phyloP scores from a whole-genome alignment of 179 eudicot genomes.

The Beta lomatogona region DNA sequence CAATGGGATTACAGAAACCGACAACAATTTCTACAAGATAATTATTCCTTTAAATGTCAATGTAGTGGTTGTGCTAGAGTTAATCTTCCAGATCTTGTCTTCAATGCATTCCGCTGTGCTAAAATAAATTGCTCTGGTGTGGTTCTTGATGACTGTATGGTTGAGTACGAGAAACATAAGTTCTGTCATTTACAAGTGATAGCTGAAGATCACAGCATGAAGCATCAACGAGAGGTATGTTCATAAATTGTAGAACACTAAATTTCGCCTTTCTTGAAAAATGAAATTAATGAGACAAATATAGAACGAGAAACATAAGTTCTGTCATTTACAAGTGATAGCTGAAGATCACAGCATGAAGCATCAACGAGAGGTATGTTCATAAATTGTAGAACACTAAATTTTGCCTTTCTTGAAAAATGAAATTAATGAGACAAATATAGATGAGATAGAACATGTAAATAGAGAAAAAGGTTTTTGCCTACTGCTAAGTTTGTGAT shows the following conservation, averaged over 20 bases:
- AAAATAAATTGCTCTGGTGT: constrained; percentile 71
- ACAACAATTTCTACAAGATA: constrained; percentile 53
- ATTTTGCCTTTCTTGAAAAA: background rate
- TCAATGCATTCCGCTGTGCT: constrained; percentile 64
- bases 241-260: background rate
- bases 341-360: constrained; percentile 23
- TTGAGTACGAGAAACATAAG: constrained; percentile 52
- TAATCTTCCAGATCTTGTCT: constrained; percentile 75
- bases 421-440: background rate
- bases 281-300: background rate
- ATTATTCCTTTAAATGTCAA: constrained; percentile 67
- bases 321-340: constrained; percentile 25
- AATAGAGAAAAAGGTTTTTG: background rate
- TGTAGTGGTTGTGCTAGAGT: constrained; percentile 66
- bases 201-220: constrained; percentile 21
- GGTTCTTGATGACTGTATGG: constrained; percentile 49
- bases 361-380: constrained; percentile 48
- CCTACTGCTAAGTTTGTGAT: background rate
- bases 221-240: constrained; percentile 48
- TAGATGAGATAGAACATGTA: background rate
- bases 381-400: background rate
- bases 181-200: constrained; percentile 25
- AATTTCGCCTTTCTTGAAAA: background rate
- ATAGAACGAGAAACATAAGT: constrained; percentile 45
- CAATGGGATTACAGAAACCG: constrained; percentile 61